Percentiles rank a stretch among this genome's conserved stretches.
These are phyloP conservation scores for Fragosphaeria purpurea DNA, from an alignment of 2,329 filamentous ascomycete genomes.

Conservation along the genomic window DNA sequence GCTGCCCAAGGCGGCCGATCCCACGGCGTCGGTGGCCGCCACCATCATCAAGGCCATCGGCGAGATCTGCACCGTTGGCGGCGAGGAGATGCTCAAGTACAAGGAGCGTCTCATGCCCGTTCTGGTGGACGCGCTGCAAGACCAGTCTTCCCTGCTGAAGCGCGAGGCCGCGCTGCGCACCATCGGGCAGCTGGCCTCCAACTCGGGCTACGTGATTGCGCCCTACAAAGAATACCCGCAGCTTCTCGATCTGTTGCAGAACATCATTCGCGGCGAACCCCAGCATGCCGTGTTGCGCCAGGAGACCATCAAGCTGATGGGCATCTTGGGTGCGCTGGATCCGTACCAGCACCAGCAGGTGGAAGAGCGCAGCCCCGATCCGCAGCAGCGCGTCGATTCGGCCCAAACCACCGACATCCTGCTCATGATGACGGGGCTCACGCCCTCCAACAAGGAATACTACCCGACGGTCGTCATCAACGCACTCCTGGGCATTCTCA, in stretches of 20 bases:
- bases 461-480: conserved; percentile 98
- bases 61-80: conserved; percentile 86
- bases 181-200: conserved; percentile 84
- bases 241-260: conserved; percentile 82
- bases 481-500: conserved; percentile 82
- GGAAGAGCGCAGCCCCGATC: conserved; percentile 77
- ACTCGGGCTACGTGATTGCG: conserved; percentile 94
- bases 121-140: conserved; percentile 86
- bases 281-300: conserved; percentile 76
- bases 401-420: conserved; percentile 81
- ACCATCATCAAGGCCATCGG: conserved; percentile 94
- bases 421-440: conserved; percentile 94
- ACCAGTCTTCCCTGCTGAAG: conserved; percentile 82
- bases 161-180: conserved; percentile 85
- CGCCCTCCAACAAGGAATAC: conserved; percentile 95
- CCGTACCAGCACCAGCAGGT: conserved; percentile 94
- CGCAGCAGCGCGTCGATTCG: conserved; percentile 55
- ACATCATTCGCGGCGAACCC: conserved; percentile 83
- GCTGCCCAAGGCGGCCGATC: conserved; percentile 82
- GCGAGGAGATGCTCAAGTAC: conserved; percentile 86
- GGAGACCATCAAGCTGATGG: conserved; percentile 93
- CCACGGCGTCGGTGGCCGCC: conserved; percentile 78
- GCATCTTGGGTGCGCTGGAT: conserved; percentile 87
- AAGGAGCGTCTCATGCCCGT: conserved; percentile 89
- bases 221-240: conserved; percentile 94